Evolutionary conservation across 169 alveolate species (phyloP).

Genomic region (Cryptosporidium xiaoi): DNA sequence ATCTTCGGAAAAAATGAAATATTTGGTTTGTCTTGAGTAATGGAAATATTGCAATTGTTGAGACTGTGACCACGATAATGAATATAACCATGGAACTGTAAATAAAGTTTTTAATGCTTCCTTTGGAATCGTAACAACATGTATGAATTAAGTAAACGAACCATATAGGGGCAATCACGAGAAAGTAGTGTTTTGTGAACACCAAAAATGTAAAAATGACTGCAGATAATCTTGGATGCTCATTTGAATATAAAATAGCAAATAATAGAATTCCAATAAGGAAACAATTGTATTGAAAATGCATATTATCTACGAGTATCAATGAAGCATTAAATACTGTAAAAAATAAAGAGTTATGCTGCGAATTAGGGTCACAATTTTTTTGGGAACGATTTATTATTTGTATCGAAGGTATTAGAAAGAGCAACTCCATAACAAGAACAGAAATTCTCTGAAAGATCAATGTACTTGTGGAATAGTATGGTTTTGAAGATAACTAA

Average conservation of each 20-base stretch:
- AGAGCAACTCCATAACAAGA: conserved; percentile 78
- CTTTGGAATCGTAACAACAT: conserved; percentile 72
- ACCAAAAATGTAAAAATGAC: conserved; percentile 32
- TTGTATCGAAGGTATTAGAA: conserved; percentile 66
- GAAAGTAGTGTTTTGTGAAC: conserved; percentile 77
- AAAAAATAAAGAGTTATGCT: conserved; percentile 34
- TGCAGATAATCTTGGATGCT: conserved; percentile 46
- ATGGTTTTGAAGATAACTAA: conserved; percentile 64
- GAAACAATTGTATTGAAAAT: conserved; percentile 82
- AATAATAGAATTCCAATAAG: conserved; percentile 81
- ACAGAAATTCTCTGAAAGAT: conserved; percentile 83
- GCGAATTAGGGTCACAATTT: conserved; percentile 17
- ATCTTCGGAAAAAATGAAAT: conserved; percentile 76
- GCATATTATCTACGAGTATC: conserved; percentile 85
- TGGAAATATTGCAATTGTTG: conserved; percentile 79
- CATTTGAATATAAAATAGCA: conserved; percentile 33
- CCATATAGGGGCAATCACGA: conserved; percentile 80
- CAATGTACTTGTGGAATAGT: conserved; percentile 73
- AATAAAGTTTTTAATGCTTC: conserved; percentile 39
- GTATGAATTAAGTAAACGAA: conserved; percentile 75
- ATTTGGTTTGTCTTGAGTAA: conserved; percentile 74
- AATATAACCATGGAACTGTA: not conserved
- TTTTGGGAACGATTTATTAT: not conserved
- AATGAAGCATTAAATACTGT: conserved; percentile 81
- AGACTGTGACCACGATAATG: conserved; percentile 16